Evolutionary conservation across 768 basidiomycete genomes (phyloP).

Genomic region (Chalciporus pseudorubinellus): DNA sequence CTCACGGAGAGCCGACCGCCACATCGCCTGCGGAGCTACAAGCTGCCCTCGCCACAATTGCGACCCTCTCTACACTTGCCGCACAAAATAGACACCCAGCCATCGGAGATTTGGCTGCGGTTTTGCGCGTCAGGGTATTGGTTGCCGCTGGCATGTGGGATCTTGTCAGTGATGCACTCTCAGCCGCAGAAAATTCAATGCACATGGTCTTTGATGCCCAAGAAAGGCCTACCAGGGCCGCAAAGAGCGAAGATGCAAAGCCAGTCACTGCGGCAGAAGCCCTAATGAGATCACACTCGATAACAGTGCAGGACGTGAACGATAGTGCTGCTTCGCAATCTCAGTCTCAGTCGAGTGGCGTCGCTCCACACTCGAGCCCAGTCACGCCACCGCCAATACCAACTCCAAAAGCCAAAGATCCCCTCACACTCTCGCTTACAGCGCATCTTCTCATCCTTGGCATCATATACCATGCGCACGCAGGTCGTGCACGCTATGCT

Average conservation of each 20-base stretch:
- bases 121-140: constrained; percentile 57
- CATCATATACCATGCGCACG: constrained; percentile 60
- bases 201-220: constrained; percentile 33
- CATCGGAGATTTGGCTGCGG: constrained; percentile 48
- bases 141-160: constrained; percentile 55
- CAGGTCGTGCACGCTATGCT: constrained; percentile 46
- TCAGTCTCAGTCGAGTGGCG: constrained; percentile 15
- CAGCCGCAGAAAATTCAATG: constrained; percentile 48
- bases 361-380: not conserved
- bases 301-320: constrained; percentile 29
- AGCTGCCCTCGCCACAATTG: constrained; percentile 33
- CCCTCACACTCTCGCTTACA: constrained; percentile 40
- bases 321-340: constrained; percentile 21
- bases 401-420: constrained; percentile 25
- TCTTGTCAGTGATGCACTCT: constrained; percentile 47
- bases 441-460: constrained; percentile 64
- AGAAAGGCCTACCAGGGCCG: constrained; percentile 3
- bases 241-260: constrained; percentile 9
- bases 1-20: constrained; percentile 1
- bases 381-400: constrained; percentile 2
- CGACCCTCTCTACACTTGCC: constrained; percentile 35
- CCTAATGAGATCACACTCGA: constrained; percentile 30
- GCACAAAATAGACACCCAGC: constrained; percentile 36
- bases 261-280: constrained; percentile 7
- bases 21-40: constrained; percentile 23